These are phyloP conservation scores for Arthrinium phaeospermum DNA, from an alignment of 2,329 filamentous ascomycete species.

Conservation along the genomic window DNA sequence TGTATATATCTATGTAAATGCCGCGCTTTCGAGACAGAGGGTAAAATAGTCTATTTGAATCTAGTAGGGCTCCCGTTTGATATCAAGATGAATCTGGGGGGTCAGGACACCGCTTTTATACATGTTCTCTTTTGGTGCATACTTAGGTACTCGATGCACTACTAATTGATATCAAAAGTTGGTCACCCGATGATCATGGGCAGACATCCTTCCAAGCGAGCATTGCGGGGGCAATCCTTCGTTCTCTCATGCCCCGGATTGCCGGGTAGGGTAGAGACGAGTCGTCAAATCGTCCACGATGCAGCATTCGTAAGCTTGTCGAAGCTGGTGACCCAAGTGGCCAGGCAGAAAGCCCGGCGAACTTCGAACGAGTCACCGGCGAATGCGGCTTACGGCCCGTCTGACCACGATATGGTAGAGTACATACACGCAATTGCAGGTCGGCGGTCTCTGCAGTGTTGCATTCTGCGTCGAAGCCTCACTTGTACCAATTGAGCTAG, in stretches of 20 bases:
- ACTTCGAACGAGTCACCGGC: background rate
- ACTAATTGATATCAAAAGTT: background rate
- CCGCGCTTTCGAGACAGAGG: background rate
- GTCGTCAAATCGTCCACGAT: background rate
- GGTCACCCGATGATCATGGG: background rate
- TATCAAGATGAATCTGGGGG: background rate
- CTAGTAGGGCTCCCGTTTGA: background rate
- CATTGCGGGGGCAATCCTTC: background rate
- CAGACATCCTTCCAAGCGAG: no score
- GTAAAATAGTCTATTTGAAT: background rate
- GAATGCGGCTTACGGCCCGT: background rate
- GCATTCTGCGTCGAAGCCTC: background rate
- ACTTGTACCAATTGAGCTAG: background rate
- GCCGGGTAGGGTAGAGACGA: background rate
- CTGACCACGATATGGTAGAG: background rate
- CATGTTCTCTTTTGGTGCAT: background rate
- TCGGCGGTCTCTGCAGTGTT: background rate
- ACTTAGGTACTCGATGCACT: no score
- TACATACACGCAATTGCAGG: background rate
- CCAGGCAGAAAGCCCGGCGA: background rate
- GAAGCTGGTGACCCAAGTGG: background rate
- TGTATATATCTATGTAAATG: no score
- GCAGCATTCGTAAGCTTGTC: slow-evolving; percentile 4
- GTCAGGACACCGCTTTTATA: background rate
- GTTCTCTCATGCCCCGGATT: background rate